Evolutionary conservation across 805 yeast species (phyloP).

Genomic region (Wickerhamiella parazyma): DNA sequence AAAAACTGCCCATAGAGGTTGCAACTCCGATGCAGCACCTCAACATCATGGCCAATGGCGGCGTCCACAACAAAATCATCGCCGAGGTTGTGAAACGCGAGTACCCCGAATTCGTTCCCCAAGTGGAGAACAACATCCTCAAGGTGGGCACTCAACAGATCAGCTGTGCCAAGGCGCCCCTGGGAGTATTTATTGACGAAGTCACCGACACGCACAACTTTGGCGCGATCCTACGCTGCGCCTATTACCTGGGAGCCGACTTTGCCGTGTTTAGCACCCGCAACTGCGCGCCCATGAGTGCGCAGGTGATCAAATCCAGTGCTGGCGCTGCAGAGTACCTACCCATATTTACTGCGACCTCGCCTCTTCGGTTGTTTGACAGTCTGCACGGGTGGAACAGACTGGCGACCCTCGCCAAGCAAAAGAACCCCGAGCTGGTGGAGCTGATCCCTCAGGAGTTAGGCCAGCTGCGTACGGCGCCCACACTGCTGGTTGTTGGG

Average conservation of each 20-base stretch:
- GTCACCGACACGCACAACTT: constrained; percentile 77
- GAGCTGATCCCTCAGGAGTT: constrained; percentile 28
- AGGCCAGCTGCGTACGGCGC: constrained; percentile 34
- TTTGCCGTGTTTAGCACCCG: constrained; percentile 55
- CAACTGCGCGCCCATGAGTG: constrained; percentile 62
- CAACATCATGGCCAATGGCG: constrained; percentile 47
- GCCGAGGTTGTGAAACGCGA: constrained; percentile 47
- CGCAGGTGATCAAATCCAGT: constrained; percentile 66
- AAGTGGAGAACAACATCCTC: constrained; percentile 13
- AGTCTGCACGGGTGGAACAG: constrained; percentile 51
- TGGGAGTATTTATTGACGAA: constrained; percentile 67
- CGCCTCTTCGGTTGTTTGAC: constrained; percentile 51
- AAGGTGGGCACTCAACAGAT: constrained; percentile 13
- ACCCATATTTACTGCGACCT: constrained; percentile 43
- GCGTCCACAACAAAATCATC: constrained; percentile 71
- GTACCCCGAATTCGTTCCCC: constrained; percentile 22
- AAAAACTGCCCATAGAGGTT: constrained; percentile 28
- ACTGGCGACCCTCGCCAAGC: constrained; percentile 32
- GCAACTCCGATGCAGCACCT: constrained; percentile 38
- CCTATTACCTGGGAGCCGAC: constrained; percentile 72
- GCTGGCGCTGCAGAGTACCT: constrained; percentile 74
- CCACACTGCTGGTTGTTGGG: constrained; percentile 64
- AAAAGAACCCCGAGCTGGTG: constrained; percentile 23
- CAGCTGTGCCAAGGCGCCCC: constrained; percentile 30
- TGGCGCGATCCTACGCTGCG: constrained; percentile 71